phyloP scores from a whole-genome alignment of 176 grass and related monocot species.

The Phoenix roebelenii region DNA sequence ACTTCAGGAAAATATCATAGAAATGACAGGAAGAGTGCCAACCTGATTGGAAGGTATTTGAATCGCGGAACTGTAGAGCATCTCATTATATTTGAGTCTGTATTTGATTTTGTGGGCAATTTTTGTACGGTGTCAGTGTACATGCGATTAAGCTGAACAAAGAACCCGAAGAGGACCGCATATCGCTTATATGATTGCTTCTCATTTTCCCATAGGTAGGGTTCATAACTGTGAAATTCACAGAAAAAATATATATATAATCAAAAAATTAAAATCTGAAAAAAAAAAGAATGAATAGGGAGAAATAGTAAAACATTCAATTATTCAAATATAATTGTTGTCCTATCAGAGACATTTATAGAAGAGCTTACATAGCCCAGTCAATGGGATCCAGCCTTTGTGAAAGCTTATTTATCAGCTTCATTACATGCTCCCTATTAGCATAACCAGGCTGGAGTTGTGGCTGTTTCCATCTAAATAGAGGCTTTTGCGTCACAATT shows the following conservation, averaged over 20 bases:
- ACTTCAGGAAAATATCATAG: neutral
- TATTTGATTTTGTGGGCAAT: conserved; percentile 89
- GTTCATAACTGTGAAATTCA: conserved; percentile 72
- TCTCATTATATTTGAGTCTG: conserved; percentile 92
- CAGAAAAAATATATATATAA: conserved; percentile 4
- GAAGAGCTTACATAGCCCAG: conserved; percentile 88
- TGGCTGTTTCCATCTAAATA: conserved; percentile 66
- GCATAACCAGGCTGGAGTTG: conserved; percentile 47
- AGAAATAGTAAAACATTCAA: neutral
- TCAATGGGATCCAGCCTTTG: conserved; percentile 93
- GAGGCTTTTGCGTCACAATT: conserved; percentile 37
- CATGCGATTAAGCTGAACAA: conserved; percentile 91
- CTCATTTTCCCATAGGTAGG: conserved; percentile 99
- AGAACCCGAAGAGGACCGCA: conserved; percentile 88
- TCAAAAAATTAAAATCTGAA: conserved; percentile 8
- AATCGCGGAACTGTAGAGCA: conserved; percentile 94
- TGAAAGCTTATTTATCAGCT: conserved; percentile 61
- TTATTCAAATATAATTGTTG: neutral
- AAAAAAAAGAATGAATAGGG: conserved; percentile 2
- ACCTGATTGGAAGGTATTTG: conserved; percentile 99
- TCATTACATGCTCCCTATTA: conserved; percentile 50
- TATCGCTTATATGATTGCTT: conserved; percentile 98
- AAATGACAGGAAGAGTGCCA: conserved; percentile 16
- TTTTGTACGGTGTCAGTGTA: conserved; percentile 74
- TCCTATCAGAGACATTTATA: neutral